These are phyloP conservation scores for Fusarium sp. DNA, from an alignment of 2,329 filamentous ascomycete genomes.

Conservation along the genomic window DNA sequence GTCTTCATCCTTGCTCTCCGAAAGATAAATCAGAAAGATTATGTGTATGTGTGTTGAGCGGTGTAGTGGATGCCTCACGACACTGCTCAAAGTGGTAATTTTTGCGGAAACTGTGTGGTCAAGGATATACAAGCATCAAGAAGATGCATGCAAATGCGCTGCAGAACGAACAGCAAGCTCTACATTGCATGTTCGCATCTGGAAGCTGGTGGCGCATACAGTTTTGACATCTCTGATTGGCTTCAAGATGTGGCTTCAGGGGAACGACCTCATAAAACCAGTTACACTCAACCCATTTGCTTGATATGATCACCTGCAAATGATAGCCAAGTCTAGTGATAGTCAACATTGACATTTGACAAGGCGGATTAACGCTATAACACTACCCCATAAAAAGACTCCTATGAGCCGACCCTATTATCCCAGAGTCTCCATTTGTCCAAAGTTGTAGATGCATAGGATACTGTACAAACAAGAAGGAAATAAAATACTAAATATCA, in stretches of 20 bases:
- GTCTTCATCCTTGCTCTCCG: not conserved
- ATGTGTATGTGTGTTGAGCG: not conserved
- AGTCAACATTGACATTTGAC: not conserved
- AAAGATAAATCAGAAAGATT: not conserved
- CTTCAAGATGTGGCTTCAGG: not conserved
- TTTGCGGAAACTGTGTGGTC: slow-evolving; percentile 28
- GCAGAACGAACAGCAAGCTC: not conserved
- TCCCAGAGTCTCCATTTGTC: slow-evolving; percentile 14
- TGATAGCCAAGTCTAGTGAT: not conserved
- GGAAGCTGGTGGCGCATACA: not conserved
- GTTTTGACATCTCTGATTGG: not conserved
- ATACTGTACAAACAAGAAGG: slow-evolving; percentile 31
- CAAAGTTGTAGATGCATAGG: slow-evolving; percentile 28
- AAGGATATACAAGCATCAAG: slow-evolving; percentile 13
- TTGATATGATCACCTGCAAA: not conserved
- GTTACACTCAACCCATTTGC: not conserved
- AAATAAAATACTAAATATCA: not conserved
- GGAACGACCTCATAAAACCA: not conserved
- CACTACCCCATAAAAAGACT: slow-evolving; percentile 19
- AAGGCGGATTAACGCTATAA: slow-evolving; percentile 30
- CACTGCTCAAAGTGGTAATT: slow-evolving; percentile 32
- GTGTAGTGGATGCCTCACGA: not conserved
- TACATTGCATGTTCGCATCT: not conserved
- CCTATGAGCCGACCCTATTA: slow-evolving; percentile 22
- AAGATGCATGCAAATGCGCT: slow-evolving; percentile 23